These are phyloP conservation scores for Sphaerobolus stellatus DNA, from an alignment of 1,284 basidiomycete genomes.

Conservation along the genomic window DNA sequence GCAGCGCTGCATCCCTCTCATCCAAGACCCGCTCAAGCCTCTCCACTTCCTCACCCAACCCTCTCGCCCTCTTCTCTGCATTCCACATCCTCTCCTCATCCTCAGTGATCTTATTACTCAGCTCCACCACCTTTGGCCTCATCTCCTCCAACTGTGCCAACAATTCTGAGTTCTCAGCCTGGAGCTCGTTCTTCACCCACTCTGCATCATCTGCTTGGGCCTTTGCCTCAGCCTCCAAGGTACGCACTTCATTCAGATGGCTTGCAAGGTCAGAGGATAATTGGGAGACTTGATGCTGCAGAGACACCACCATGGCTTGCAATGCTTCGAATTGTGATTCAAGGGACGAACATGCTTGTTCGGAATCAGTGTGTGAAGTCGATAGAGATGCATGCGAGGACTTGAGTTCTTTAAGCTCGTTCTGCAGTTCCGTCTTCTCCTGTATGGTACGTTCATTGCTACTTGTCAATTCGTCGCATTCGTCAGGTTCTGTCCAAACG, in stretches of 20 bases:
- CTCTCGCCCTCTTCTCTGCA: constrained; percentile 53
- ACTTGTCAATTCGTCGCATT: constrained; percentile 63
- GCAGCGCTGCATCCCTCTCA: constrained; percentile 42
- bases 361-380: constrained; percentile 40
- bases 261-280: constrained; percentile 53
- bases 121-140: constrained; percentile 78
- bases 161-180: constrained; percentile 67
- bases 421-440: constrained; percentile 43
- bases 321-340: constrained; percentile 46
- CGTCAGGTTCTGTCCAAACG: constrained; percentile 51
- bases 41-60: constrained; percentile 58
- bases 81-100: constrained; percentile 56
- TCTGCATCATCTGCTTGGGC: constrained; percentile 74
- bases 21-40: constrained; percentile 52
- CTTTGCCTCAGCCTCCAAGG: constrained; percentile 57
- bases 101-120: constrained; percentile 68
- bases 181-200: constrained; percentile 63
- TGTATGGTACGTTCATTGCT: constrained; percentile 43
- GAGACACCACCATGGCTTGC: constrained; percentile 45
- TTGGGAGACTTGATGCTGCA: constrained; percentile 59
- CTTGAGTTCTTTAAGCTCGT: constrained; percentile 46
- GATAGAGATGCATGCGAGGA: constrained; percentile 44
- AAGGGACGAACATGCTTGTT: constrained; percentile 44
- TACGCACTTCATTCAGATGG: constrained; percentile 58
- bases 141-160: constrained; percentile 80